Evolutionary conservation across 2,329 filamentous ascomycete genomes (phyloP).

Genomic region (Neofusicoccum sp.): DNA sequence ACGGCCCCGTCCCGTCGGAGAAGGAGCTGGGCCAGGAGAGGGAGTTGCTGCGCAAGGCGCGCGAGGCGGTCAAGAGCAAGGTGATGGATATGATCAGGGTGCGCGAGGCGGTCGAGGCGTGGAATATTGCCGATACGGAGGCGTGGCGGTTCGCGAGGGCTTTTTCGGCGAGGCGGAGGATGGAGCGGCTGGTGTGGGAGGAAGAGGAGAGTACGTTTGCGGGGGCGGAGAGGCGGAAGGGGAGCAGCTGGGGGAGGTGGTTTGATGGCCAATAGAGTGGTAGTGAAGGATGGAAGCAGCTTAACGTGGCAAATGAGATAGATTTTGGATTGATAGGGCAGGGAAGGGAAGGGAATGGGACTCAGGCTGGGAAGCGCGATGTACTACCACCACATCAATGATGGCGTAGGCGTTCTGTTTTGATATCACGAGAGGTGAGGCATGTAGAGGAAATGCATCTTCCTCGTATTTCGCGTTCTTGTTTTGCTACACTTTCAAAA

Average conservation of each 20-base stretch:
- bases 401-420: too few relatives aligned
- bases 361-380: too few relatives aligned
- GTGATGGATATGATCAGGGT: slow-evolving; percentile 32
- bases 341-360: background rate
- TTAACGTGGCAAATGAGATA: background rate
- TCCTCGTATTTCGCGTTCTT: too few relatives aligned
- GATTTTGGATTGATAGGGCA: background rate
- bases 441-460: too few relatives aligned
- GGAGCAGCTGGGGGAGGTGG: slow-evolving; percentile 37
- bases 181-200: slow-evolving; percentile 68
- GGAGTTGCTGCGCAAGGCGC: slow-evolving; percentile 54
- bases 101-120: slow-evolving; percentile 48
- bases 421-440: too few relatives aligned
- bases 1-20: slow-evolving; percentile 49
- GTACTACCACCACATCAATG: too few relatives aligned
- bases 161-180: slow-evolving; percentile 59
- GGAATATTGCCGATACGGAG: slow-evolving; percentile 68
- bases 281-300: background rate
- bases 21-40: slow-evolving; percentile 57
- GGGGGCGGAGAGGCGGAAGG: slow-evolving; percentile 56
- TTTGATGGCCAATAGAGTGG: slow-evolving; percentile 5
- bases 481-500: too few relatives aligned
- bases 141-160: slow-evolving; percentile 73
- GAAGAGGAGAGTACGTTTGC: slow-evolving; percentile 65
- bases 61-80: slow-evolving; percentile 39